Base-by-base conservation (phyloP, 345 rosid species). In the Eutrema japonicum region DNA sequence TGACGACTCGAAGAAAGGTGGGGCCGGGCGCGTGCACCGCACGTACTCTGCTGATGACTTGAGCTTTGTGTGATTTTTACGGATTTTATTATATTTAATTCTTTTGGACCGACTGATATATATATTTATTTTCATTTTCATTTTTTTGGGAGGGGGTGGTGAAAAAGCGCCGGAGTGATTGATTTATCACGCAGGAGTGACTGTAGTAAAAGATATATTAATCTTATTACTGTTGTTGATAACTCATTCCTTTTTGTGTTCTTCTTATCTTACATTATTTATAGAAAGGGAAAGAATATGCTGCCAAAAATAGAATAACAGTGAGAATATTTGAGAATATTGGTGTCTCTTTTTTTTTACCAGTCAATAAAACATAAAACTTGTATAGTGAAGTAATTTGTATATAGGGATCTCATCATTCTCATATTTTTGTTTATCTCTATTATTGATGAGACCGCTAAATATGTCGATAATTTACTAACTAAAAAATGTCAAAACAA, bases 21-120 rank as follows among this genome's bases (percentile, higher is more conserved):
- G 71, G 3, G 2, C 14, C 2, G 51, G 64, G 12, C 72, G 38
- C 2, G 33, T 73, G 27, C 55, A 41, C 0, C 64, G 72, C 6
- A 55, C 70, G 16, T 73, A 79, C 5, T 82, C 87, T 0, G 16
- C 58, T 16, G 80, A 68, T n/a, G 56, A 52, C 49, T 36, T 80
- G 37, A 81, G 80, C 49, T 68, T 1, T 64, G 10, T 77, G 55
- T 70, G 73, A 16, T 52, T 59, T 53, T 58, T 32, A 53, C 14
- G 10, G 8, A 14, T 60, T 41, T 74, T 37, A 52, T 65, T n/a
- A 38, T 43, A 22, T 47, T 54, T 3, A 56, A 13, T 0, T 40
- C 22, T 74, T 76, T 69, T 69, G 69, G 50, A 75, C 5, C 56
- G 7, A 29, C 4, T 2, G 11, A 14, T 45, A 9, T 43, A 29